phyloP scores from a whole-genome alignment of 2,329 filamentous ascomycete genomes.

The Pyricularia sp. region DNA sequence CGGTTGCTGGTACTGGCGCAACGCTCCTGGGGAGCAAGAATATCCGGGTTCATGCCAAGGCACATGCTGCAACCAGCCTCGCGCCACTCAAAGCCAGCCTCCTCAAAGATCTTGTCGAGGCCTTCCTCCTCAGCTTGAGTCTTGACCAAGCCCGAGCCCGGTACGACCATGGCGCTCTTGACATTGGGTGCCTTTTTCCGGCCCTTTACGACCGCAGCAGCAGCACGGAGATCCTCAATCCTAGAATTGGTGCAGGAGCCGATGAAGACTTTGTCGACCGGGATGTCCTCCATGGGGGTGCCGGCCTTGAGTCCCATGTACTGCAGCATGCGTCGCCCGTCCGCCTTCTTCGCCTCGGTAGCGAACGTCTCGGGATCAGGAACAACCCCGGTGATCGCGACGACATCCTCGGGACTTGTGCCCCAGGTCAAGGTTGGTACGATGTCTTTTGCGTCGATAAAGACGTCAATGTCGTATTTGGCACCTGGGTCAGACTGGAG shows the following conservation, averaged over 20 bases:
- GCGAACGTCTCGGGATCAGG: slow-evolving; percentile 83
- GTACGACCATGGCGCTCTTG: slow-evolving; percentile 92
- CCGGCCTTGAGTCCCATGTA: slow-evolving; percentile 92
- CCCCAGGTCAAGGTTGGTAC: slow-evolving; percentile 93
- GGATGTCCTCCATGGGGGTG: slow-evolving; percentile 85
- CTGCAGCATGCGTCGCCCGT: slow-evolving; percentile 73
- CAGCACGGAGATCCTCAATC: slow-evolving; percentile 89
- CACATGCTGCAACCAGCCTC: slow-evolving; percentile 99
- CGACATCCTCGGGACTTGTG: slow-evolving; percentile 89
- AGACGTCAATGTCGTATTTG: slow-evolving; percentile 81
- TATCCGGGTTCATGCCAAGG: slow-evolving; percentile 98
- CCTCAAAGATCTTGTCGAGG: slow-evolving; percentile 82
- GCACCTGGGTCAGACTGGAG: slow-evolving; percentile 81
- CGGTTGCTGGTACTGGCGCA: slow-evolving; percentile 95
- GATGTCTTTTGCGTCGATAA: slow-evolving; percentile 89
- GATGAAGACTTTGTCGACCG: slow-evolving; percentile 93
- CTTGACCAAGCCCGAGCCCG: slow-evolving; percentile 91
- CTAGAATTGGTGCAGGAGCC: slow-evolving; percentile 96
- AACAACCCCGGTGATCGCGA: slow-evolving; percentile 88
- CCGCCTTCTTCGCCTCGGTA: slow-evolving; percentile 68
- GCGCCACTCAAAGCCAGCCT: slow-evolving; percentile 95
- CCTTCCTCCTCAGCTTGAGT: slow-evolving; percentile 84
- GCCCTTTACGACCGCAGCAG: slow-evolving; percentile 77
- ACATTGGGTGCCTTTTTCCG: slow-evolving; percentile 81
- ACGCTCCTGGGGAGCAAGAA: slow-evolving; percentile 82